Evolutionary conservation across 352 stramenopile species (phyloP).

Genomic region (Phytophthora macrochlamydospora): DNA sequence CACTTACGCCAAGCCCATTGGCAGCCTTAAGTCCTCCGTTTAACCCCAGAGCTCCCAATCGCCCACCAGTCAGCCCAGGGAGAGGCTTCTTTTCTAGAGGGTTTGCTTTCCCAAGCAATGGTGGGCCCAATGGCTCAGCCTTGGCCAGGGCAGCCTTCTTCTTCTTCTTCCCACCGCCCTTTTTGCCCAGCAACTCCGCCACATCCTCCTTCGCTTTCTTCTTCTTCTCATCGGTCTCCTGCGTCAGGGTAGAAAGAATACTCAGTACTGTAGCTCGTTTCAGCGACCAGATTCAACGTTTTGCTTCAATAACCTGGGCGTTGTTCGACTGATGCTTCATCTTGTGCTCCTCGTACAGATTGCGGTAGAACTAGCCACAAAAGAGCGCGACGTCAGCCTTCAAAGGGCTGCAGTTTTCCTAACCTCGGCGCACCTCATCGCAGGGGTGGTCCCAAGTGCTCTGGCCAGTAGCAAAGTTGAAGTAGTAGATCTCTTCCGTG

Average conservation of each 20-base stretch:
- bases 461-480: conserved; percentile 93
- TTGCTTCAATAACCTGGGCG: conserved; percentile 26
- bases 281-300: too few relatives aligned
- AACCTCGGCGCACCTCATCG: conserved; percentile 66
- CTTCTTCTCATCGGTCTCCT: conserved; percentile 79
- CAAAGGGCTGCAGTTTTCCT: too few relatives aligned
- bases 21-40: conserved; percentile 47
- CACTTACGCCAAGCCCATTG: conserved; percentile 54
- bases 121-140: conserved; percentile 47
- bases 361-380: conserved; percentile 84
- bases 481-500: conserved; percentile 97
- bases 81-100: conserved; percentile 79
- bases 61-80: conserved; percentile 43
- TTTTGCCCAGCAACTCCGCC: conserved; percentile 73
- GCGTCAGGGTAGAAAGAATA: background rate
- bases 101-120: conserved; percentile 44
- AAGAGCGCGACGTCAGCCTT: conserved; percentile 13
- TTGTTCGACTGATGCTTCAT: conserved; percentile 58
- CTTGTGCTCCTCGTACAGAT: conserved; percentile 94
- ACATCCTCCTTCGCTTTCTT: conserved; percentile 86
- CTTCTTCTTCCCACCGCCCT: conserved; percentile 63
- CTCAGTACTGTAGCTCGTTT: too few relatives aligned
- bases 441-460: conserved; percentile 96
- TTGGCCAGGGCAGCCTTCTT: conserved; percentile 37
- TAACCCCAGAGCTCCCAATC: conserved; percentile 32